A percentile compares a stretch with the other conserved stretches of the same genome.
These are phyloP conservation scores for Gorgonomyces haynaldii DNA, from an alignment of 192 early-diverging fungal species.

Conservation along the genomic window DNA sequence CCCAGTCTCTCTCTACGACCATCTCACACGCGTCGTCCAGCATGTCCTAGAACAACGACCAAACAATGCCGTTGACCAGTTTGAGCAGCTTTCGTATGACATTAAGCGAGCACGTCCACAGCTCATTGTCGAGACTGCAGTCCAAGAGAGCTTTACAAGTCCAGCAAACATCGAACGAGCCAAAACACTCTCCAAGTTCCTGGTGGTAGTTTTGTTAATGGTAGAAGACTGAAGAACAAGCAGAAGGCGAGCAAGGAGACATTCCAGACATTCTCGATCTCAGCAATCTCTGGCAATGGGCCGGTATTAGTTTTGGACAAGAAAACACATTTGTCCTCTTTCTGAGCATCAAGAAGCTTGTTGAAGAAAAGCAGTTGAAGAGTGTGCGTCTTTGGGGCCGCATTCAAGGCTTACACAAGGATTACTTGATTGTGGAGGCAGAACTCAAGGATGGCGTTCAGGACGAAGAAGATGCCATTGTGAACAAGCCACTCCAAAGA, in stretches of 20 bases:
- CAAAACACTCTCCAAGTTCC: no score
- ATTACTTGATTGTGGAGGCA: conserved; percentile 47
- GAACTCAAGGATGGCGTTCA: conserved; percentile 34
- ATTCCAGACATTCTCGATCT: conserved; percentile 51
- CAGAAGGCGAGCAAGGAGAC: conserved; percentile 34
- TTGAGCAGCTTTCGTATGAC: conserved; percentile 2
- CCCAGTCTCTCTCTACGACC: conserved; percentile 35
- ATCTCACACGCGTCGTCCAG: conserved; percentile 35
- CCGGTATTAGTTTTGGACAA: conserved; percentile 43
- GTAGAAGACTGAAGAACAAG: conserved; percentile 21
- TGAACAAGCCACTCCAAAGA: conserved; percentile 14
- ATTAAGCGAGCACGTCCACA: no score
- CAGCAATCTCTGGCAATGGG: conserved; percentile 47
- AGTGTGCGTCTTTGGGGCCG: conserved; percentile 50
- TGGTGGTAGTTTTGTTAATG: conserved; percentile 7
- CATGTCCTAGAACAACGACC: conserved; percentile 31
- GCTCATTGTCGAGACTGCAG: no score
- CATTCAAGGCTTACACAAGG: conserved; percentile 20
- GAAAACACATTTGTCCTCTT: conserved; percentile 46
- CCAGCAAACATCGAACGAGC: background rate
- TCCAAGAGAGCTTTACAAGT: no score
- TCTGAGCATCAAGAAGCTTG: conserved; percentile 39
- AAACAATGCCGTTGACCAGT: conserved; percentile 22
- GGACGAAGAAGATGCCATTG: conserved; percentile 36
- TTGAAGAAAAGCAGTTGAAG: conserved; percentile 37